These are phyloP conservation scores for Colletotrichum lupini DNA, from an alignment of 2,329 filamentous ascomycete species.

Conservation along the genomic window DNA sequence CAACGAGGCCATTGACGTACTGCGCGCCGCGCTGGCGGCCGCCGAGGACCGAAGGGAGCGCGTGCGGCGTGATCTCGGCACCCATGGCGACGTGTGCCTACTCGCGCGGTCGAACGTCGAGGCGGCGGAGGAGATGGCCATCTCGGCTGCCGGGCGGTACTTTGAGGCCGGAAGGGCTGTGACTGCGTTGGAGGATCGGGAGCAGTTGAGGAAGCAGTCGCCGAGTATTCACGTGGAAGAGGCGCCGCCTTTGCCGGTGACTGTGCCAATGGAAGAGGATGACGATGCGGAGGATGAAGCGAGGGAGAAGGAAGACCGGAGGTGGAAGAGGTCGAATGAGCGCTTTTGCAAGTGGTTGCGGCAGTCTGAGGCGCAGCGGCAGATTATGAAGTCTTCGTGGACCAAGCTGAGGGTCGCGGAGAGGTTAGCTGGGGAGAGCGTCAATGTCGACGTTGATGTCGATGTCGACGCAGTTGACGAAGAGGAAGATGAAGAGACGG, in stretches of 20 bases:
- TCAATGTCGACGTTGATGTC: neutral
- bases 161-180: conserved; percentile 26
- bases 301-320: neutral
- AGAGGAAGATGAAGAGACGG: conserved; percentile 17
- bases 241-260: neutral
- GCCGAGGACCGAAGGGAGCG: conserved; percentile 26
- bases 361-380: conserved; percentile 29
- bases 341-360: conserved; percentile 30
- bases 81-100: conserved; percentile 26
- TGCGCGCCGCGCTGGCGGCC: conserved; percentile 3
- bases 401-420: conserved; percentile 31
- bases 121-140: conserved; percentile 34
- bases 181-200: conserved; percentile 14
- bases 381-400: conserved; percentile 35
- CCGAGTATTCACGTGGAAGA: neutral
- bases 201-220: neutral
- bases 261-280: neutral
- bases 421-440: conserved; percentile 10
- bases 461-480: neutral
- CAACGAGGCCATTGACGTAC: conserved; percentile 25
- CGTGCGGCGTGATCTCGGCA: conserved; percentile 14
- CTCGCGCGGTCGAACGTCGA: conserved; percentile 22
- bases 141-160: conserved; percentile 23
- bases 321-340: conserved; percentile 30
- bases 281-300: neutral